These are phyloP conservation scores for Secale cereale DNA, from an alignment of 176 grass and related monocot genomes.

Conservation along the genomic window DNA sequence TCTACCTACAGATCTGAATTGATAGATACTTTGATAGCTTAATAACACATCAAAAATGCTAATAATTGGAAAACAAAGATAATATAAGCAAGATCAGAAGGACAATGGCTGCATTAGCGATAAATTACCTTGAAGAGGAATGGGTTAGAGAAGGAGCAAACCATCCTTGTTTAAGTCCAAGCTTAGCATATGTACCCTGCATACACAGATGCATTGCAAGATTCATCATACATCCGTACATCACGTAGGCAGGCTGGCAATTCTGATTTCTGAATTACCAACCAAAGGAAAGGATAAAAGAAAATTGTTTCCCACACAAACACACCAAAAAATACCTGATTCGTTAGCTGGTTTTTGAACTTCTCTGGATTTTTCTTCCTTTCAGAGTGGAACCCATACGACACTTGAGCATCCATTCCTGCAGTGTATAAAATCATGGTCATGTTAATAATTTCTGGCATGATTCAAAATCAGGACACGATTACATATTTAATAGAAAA, in stretches of 20 bases:
- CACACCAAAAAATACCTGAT: slow-evolving; percentile 56
- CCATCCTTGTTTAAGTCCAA: slow-evolving; percentile 80
- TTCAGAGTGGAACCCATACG: slow-evolving; percentile 91
- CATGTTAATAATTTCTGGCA: background rate
- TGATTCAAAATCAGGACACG: background rate
- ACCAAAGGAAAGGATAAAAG: background rate
- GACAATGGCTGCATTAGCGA: background rate
- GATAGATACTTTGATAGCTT: background rate
- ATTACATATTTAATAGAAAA: background rate
- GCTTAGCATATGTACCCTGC: slow-evolving; percentile 84
- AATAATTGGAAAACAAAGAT: background rate
- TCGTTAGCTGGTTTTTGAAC: slow-evolving; percentile 88
- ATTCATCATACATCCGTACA: slow-evolving; percentile 1
- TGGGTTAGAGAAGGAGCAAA: slow-evolving; percentile 66
- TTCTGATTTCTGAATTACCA: background rate
- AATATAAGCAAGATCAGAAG: background rate
- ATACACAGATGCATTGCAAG: slow-evolving; percentile 21
- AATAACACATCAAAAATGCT: background rate
- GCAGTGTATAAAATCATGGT: slow-evolving; percentile 17
- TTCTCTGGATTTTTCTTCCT: slow-evolving; percentile 89
- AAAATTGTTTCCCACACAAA: background rate
- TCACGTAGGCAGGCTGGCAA: background rate
- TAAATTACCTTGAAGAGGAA: slow-evolving; percentile 71
- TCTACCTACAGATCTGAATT: background rate
- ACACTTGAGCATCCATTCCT: slow-evolving; percentile 98